These are phyloP conservation scores for Crinitomyces ghanaensis DNA, from an alignment of 805 yeast genomes.

Conservation along the genomic window DNA sequence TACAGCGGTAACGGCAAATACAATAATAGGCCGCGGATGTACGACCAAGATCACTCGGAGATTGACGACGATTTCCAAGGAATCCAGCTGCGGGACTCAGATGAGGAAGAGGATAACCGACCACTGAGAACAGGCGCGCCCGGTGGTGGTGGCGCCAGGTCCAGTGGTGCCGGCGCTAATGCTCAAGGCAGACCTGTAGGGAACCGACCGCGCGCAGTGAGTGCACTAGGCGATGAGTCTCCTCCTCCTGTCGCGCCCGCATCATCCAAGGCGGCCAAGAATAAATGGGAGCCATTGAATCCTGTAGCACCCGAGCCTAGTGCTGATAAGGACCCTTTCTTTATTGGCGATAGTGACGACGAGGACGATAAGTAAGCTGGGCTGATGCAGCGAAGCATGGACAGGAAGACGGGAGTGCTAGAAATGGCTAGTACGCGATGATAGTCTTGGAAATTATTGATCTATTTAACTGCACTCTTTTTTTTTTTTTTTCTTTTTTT, in stretches of 20 bases:
- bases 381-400: too few species aligned
- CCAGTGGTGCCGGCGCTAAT: neutral
- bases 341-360: slow-evolving; percentile 42
- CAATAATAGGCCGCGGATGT: slow-evolving; percentile 20
- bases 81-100: slow-evolving; percentile 34
- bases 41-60: slow-evolving; percentile 47
- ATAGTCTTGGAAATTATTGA: neutral
- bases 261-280: slow-evolving; percentile 1
- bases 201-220: slow-evolving; percentile 12
- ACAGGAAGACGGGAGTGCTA: too few species aligned
- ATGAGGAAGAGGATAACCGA: slow-evolving; percentile 11
- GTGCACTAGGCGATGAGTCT: slow-evolving; percentile 15
- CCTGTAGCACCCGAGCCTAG: slow-evolving; percentile 32
- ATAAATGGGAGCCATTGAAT: slow-evolving; percentile 36
- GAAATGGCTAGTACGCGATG: too few species aligned
- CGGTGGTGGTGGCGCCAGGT: slow-evolving; percentile 14
- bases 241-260: slow-evolving; percentile 3
- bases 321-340: slow-evolving; percentile 36
- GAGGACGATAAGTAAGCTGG: too few species aligned
- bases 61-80: slow-evolving; percentile 40
- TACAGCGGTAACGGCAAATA: slow-evolving; percentile 1
- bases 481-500: neutral
- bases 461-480: neutral
- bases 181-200: neutral
- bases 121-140: slow-evolving; percentile 28